Evolutionary conservation across 345 rosid genomes (phyloP), one percentile per base, ranked within the genome.

Genomic region (Crucihimalaya himalaica): DNA sequence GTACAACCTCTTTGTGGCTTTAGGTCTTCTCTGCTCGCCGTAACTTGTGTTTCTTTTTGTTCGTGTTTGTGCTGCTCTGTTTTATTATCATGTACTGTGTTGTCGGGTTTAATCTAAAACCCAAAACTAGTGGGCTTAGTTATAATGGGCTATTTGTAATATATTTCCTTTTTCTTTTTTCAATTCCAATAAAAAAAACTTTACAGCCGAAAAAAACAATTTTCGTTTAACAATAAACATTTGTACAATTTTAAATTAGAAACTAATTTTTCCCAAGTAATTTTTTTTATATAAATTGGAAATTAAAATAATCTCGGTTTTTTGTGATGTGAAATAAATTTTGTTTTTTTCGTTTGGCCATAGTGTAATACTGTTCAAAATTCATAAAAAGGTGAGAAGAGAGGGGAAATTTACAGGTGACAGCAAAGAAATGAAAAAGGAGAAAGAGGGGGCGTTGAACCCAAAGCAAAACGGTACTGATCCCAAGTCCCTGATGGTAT

Each of bases 381-480:
- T 4, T 11, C 0, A 2, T 40, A 40, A 13, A 14, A 40, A 40
- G 6, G 13, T 14, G 12, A 13, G 5, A 14, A 40, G 13, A 50
- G 16, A 7, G 16, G 6, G 7, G 19, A 13, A 20, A 18, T 6
- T 46, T 18, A 28, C 9, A 35, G 43, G 60, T 57, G 74, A 75
- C 79, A 75, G 69, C 63, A 34, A 53, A 68, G 28, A 43, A 45
- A 55, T 42, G 63, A 21, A 55, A 63, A 70, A 72, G 52, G 42
- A 62, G 55, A 57, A 42, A 59, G 31, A 28, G 5, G 65, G 65
- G 75, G 66, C 75, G 79, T 76, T 14, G 79, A 34, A 19, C 59
- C 79, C 79, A 76, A 76, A 69, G 79, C 79, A 62, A 69, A 61
- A 63, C 32, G 75, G 4, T 76, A 76, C 74, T 18, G 75, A 76